phyloP scores from a whole-genome alignment of 2,329 filamentous ascomycete genomes.

The Fusarium protoensiforme region DNA sequence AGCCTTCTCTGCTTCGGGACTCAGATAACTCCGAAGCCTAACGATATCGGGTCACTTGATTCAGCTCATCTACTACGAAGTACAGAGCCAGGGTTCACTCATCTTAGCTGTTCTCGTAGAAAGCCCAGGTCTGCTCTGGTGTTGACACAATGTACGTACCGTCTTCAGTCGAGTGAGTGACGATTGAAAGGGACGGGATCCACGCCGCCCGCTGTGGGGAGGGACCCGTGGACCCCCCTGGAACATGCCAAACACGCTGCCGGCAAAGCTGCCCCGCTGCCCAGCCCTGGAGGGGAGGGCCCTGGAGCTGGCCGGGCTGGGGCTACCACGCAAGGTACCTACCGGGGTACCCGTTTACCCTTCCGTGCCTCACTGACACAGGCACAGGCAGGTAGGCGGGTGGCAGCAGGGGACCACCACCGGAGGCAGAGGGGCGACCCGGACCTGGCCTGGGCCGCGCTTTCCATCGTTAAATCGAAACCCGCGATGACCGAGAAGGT shows the following conservation, averaged over 20 bases:
- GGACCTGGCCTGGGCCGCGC: slow-evolving; percentile 25
- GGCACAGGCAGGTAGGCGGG: not conserved
- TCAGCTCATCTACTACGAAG: slow-evolving; percentile 4
- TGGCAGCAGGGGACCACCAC: slow-evolving; percentile 1
- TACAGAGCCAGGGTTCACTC: not conserved
- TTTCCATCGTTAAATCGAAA: slow-evolving; percentile 38
- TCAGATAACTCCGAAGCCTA: not conserved
- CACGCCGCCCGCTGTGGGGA: slow-evolving; percentile 22
- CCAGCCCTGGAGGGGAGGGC: not conserved
- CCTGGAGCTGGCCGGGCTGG: not conserved
- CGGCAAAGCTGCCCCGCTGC: slow-evolving; percentile 17
- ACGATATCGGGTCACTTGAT: not conserved
- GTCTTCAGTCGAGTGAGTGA: not conserved
- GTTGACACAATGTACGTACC: not conserved
- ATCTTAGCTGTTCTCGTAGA: not conserved
- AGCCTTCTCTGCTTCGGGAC: not conserved
- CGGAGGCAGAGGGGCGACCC: not conserved
- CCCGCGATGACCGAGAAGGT: slow-evolving; percentile 31
- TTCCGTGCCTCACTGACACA: slow-evolving; percentile 19
- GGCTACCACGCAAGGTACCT: slow-evolving; percentile 16
- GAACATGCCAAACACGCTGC: slow-evolving; percentile 29
- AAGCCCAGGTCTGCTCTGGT: not conserved
- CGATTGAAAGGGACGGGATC: not conserved
- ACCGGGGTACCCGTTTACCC: not conserved
- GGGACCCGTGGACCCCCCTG: slow-evolving; percentile 7